Percentiles rank a stretch among this genome's conserved stretches.
Conservation (phyloP, 805 yeast genomes). For the Kodamaea neixiangensis region DNA sequence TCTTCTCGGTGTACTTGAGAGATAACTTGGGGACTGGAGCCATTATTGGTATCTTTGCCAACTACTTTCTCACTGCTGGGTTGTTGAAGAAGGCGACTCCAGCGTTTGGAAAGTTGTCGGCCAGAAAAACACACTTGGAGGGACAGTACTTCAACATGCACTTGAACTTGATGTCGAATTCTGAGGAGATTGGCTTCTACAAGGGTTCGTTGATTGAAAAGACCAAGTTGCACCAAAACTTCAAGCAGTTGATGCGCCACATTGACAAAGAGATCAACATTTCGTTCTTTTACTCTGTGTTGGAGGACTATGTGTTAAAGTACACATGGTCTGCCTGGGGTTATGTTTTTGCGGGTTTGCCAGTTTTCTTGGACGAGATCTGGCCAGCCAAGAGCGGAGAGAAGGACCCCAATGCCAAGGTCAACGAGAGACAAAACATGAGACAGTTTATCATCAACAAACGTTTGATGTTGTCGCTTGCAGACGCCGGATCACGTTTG, state of each 20-base stretch:
- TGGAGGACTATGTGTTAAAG: conserved; percentile 85
- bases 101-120: conserved; percentile 75
- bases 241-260: conserved; percentile 55
- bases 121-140: conserved; percentile 74
- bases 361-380: conserved; percentile 67
- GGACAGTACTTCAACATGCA: conserved; percentile 89
- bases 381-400: conserved; percentile 30
- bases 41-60: conserved; percentile 74
- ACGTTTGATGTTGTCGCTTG: conserved; percentile 83
- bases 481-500: conserved; percentile 92
- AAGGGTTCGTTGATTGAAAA: conserved; percentile 85
- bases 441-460: conserved; percentile 88
- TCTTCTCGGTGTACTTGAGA: conserved; percentile 80
- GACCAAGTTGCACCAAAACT: conserved; percentile 59
- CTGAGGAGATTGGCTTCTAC: conserved; percentile 93
- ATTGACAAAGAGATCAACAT: conserved; percentile 54
- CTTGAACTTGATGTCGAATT: conserved; percentile 78
- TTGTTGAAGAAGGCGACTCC: conserved; percentile 76
- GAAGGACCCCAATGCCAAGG: conserved; percentile 18
- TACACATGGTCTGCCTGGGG: conserved; percentile 96
- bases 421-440: conserved; percentile 63
- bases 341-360: conserved; percentile 86
- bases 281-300: conserved; percentile 66
- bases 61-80: conserved; percentile 79
- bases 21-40: conserved; percentile 89